These are phyloP conservation scores for Aspergillus avenaceus DNA, from an alignment of 495 filamentous ascomycete genomes.

Conservation along the genomic window DNA sequence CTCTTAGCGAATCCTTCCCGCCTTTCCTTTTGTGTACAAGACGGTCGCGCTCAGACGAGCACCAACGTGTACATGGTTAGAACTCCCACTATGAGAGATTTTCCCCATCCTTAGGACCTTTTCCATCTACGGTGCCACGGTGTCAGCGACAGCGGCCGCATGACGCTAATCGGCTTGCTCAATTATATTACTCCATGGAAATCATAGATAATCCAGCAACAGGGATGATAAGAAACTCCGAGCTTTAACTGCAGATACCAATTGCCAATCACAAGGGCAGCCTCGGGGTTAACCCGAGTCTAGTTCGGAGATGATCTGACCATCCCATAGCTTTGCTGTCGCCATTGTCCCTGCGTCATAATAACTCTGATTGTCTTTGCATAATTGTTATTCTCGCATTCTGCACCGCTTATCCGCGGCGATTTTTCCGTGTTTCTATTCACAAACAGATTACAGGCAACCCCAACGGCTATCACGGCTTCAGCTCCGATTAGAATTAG, in stretches of 20 bases:
- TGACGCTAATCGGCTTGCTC: neutral
- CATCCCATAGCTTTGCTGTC: neutral
- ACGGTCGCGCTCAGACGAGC: neutral
- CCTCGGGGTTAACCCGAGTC: neutral
- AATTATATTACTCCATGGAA: neutral
- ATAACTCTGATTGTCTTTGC: no score
- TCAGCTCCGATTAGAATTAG: neutral
- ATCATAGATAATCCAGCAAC: neutral
- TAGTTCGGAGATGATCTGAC: neutral
- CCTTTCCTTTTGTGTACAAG: neutral
- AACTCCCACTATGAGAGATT: conserved; percentile 1
- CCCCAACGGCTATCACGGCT: neutral
- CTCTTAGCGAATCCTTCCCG: neutral
- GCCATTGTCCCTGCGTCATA: neutral
- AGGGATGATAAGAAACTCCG: neutral
- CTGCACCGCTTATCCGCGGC: neutral
- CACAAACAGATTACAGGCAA: no score
- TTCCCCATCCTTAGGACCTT: neutral
- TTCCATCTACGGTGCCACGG: conserved; percentile 1
- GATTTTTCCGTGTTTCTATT: neutral
- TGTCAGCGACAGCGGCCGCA: neutral
- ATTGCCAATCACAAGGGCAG: neutral
- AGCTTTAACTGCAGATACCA: conserved; percentile 1
- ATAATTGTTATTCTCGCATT: neutral
- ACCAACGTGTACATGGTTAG: neutral